A percentile compares a stretch with the other conserved stretches of the same genome.
phyloP scores from a whole-genome alignment of 2,329 filamentous ascomycete species.

The Aspergillus sp. region DNA sequence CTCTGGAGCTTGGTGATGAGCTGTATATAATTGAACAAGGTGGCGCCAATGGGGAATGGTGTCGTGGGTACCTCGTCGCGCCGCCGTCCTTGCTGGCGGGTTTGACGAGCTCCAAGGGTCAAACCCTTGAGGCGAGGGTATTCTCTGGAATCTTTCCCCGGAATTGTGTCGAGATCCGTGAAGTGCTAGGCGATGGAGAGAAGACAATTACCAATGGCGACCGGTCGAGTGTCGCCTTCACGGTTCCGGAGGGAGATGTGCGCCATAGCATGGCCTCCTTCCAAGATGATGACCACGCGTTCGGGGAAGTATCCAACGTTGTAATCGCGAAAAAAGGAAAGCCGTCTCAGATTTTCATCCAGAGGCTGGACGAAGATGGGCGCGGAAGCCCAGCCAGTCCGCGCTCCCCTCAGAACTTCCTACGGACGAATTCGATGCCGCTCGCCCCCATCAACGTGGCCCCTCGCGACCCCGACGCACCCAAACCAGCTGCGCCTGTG shows the following conservation, averaged over 20 bases:
- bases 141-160: slow-evolving; percentile 98
- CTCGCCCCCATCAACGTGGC: slow-evolving; percentile 35
- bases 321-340: slow-evolving; percentile 43
- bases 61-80: slow-evolving; percentile 91
- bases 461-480: slow-evolving; percentile 62
- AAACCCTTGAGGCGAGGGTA: slow-evolving; percentile 91
- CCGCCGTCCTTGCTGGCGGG: slow-evolving; percentile 91
- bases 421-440: slow-evolving; percentile 34
- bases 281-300: slow-evolving; percentile 27
- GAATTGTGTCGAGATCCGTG: slow-evolving; percentile 91
- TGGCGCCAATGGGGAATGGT: slow-evolving; percentile 80
- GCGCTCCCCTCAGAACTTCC: slow-evolving; percentile 31
- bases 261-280: slow-evolving; percentile 32
- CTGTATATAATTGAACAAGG: slow-evolving; percentile 98
- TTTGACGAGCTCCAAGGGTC: slow-evolving; percentile 84
- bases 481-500: slow-evolving; percentile 83
- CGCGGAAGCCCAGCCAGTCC: slow-evolving; percentile 33
- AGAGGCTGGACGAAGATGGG: slow-evolving; percentile 39
- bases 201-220: slow-evolving; percentile 38
- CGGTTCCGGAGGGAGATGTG: slow-evolving; percentile 32
- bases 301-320: slow-evolving; percentile 35
- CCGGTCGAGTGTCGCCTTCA: slow-evolving; percentile 37
- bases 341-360: slow-evolving; percentile 43
- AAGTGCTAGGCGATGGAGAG: slow-evolving; percentile 76
- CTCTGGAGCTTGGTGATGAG: slow-evolving; percentile 96